phyloP scores from a whole-genome alignment of 495 filamentous ascomycete genomes.

The Trichoderma asperelloides region DNA sequence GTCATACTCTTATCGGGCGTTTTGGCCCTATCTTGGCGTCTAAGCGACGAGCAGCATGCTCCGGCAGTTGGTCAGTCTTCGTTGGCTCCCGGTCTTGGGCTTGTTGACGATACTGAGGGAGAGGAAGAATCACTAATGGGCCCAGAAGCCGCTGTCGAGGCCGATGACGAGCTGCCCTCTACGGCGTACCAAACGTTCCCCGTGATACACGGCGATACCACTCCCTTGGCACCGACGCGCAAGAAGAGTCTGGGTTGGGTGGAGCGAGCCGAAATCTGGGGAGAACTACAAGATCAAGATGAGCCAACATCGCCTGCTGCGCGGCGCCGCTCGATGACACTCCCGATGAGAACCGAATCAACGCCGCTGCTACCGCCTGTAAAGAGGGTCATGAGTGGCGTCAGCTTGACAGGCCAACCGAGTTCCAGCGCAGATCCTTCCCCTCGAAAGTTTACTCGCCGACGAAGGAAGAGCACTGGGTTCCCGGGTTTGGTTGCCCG shows the following conservation, averaged over 20 bases:
- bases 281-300: constrained; percentile 53
- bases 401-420: constrained; percentile 16
- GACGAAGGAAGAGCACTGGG: constrained; percentile 41
- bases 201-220: constrained; percentile 23
- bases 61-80: constrained; percentile 51
- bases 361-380: constrained; percentile 21
- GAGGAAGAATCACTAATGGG: constrained; percentile 37
- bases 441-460: constrained; percentile 25
- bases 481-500: constrained; percentile 42
- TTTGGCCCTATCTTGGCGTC: constrained; percentile 85
- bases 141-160: constrained; percentile 21
- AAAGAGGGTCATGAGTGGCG: constrained; percentile 20
- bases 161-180: constrained; percentile 27
- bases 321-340: constrained; percentile 29
- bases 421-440: constrained; percentile 17
- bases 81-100: constrained; percentile 59
- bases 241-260: constrained; percentile 35
- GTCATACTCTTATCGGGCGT: constrained; percentile 79
- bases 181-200: constrained; percentile 40
- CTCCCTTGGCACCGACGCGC: constrained; percentile 25
- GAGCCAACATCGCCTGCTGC: constrained; percentile 26
- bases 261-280: constrained; percentile 58
- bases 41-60: constrained; percentile 61
- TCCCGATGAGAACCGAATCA: constrained; percentile 23
- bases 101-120: constrained; percentile 56